Percentiles rank a stretch among this genome's conserved stretches.
phyloP scores from a whole-genome alignment of 2,329 filamentous ascomycete species.

The Myriosclerotinia duriaeana region DNA sequence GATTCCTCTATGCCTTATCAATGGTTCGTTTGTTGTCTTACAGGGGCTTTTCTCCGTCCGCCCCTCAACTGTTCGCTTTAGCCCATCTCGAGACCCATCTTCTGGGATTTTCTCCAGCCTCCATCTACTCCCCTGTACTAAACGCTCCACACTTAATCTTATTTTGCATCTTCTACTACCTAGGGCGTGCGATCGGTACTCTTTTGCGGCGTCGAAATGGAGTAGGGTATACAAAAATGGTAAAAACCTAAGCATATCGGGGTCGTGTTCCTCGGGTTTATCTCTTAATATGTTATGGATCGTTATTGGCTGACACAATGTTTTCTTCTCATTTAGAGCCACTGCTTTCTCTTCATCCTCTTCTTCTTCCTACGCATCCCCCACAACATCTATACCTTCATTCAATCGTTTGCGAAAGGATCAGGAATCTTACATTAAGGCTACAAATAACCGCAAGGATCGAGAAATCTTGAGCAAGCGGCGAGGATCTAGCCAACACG shows the following conservation, averaged over 20 bases:
- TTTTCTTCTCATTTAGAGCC: conserved; percentile 12
- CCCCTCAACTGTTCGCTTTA: conserved; percentile 15
- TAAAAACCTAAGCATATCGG: conserved; percentile 5
- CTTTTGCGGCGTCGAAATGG: conserved; percentile 6
- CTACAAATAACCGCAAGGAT: conserved; percentile 20
- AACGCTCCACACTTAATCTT: conserved; percentile 21
- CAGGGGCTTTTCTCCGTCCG: background rate
- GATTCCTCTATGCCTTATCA: conserved; percentile 4
- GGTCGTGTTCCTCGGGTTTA: background rate
- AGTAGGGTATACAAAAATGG: conserved; percentile 8
- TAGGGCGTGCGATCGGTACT: conserved; percentile 16
- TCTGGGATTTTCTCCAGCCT: conserved; percentile 5
- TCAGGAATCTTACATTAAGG: conserved; percentile 1
- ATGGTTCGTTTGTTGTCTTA: conserved; percentile 6
- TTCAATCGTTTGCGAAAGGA: conserved; percentile 13
- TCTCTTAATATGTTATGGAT: conserved; percentile 1
- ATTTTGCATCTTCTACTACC: conserved; percentile 12
- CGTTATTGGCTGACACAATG: conserved; percentile 12
- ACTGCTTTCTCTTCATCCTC: conserved; percentile 1
- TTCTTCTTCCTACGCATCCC: background rate
- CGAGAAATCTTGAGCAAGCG: conserved; percentile 5
- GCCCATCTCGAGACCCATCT: background rate
- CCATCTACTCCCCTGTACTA: background rate
- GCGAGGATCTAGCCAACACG: conserved; percentile 17
- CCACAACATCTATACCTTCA: conserved; percentile 1